These are phyloP conservation scores for Tetrastigma voinierianum DNA, from an alignment of 164 flowering plant species.

Conservation along the genomic window DNA sequence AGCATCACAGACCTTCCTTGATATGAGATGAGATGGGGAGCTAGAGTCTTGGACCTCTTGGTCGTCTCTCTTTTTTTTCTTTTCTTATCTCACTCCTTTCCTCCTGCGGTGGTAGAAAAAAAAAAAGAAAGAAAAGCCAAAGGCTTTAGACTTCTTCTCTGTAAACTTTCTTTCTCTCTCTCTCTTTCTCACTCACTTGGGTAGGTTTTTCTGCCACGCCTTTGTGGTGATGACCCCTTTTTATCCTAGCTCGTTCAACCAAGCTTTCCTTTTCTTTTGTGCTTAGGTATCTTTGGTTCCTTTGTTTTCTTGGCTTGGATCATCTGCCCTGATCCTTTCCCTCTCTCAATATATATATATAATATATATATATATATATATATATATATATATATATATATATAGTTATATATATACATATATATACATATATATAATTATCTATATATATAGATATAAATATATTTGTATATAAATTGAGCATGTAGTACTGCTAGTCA, in stretches of 20 bases:
- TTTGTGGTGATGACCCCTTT: conserved; percentile 33
- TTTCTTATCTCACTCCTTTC: conserved; percentile 1
- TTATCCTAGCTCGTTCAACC: conserved; percentile 26
- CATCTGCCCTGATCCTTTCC: neutral
- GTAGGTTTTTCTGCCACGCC: conserved; percentile 33
- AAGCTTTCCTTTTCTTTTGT: conserved; percentile 20
- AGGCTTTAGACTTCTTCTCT: conserved; percentile 8
- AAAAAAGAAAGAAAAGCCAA: conserved; percentile 7
- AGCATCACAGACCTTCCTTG: conserved; percentile 15
- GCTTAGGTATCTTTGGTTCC: conserved; percentile 30
- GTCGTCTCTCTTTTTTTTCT: neutral
- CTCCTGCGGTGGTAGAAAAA: conserved; percentile 4
- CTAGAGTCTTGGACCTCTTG: no score
- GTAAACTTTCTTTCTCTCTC: conserved; percentile 4
- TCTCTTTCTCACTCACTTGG: conserved; percentile 19
- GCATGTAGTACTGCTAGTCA: conserved; percentile 25
- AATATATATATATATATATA: no score
- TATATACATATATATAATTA: no score
- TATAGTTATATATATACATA: no score
- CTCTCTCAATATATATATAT: neutral
- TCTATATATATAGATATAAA: no score
- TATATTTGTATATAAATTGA: conserved; percentile 19
- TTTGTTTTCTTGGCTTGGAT: conserved; percentile 8
- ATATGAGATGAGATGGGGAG: neutral
- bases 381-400: no score